Conservation (phyloP, 306 rosid species). For the Parietaria judaica region DNA sequence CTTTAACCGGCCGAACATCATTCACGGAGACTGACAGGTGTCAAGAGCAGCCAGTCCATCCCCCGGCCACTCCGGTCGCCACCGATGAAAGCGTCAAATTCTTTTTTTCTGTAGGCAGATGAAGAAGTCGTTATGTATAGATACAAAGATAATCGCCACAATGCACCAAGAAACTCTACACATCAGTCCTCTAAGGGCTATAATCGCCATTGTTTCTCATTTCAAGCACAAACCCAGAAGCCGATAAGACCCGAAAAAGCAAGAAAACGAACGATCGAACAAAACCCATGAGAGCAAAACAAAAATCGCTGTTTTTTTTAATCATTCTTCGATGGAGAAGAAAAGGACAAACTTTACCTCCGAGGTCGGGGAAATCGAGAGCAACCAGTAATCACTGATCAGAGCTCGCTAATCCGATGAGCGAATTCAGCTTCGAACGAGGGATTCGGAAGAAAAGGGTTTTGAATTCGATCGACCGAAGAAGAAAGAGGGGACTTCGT, state of each 20-base stretch:
- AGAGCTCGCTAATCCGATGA: constrained; percentile 9
- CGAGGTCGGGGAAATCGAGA: constrained; percentile 15
- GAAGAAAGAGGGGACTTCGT: constrained; percentile 11
- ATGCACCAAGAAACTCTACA: no score
- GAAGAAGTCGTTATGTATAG: not conserved
- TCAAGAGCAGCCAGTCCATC: constrained; percentile 59
- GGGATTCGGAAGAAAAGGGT: not conserved
- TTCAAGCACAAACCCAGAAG: constrained; percentile 1
- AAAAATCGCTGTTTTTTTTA: not conserved
- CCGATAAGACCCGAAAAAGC: constrained; percentile 1
- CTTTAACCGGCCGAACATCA: constrained; percentile 66
- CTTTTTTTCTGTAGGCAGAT: constrained; percentile 17
- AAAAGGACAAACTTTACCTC: constrained; percentile 35
- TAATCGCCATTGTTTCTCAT: no score
- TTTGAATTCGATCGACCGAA: not conserved
- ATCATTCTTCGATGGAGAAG: not conserved
- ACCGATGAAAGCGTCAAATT: constrained; percentile 14
- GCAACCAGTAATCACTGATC: constrained; percentile 6
- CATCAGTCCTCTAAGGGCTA: no score
- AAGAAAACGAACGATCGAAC: constrained; percentile 6
- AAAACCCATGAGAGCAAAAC: constrained; percentile 3
- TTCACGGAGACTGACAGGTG: constrained; percentile 46
- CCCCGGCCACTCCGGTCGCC: constrained; percentile 29
- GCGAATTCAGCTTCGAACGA: constrained; percentile 1
- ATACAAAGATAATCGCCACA: no score